Evolutionary conservation across 768 basidiomycete species (phyloP).

Genomic region (Suillus alpinus): DNA sequence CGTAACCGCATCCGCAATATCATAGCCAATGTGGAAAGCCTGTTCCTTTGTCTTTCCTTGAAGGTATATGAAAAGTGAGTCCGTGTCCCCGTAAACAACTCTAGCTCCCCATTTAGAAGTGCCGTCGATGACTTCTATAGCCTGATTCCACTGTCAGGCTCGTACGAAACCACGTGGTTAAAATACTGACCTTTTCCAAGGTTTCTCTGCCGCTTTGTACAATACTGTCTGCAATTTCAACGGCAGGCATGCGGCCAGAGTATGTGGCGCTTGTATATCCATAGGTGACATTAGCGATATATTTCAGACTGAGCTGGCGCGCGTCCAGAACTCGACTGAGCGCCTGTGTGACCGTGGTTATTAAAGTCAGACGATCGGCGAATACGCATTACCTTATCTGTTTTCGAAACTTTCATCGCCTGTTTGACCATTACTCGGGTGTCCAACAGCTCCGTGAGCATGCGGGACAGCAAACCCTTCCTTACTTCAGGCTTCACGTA

Average conservation of each 20-base stretch:
- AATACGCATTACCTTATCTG: conserved; percentile 62
- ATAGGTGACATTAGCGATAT: conserved; percentile 92
- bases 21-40: conserved; percentile 89
- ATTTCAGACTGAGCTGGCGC: conserved; percentile 90
- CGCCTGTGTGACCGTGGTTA: conserved; percentile 43
- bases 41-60: conserved; percentile 89
- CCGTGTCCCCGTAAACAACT: conserved; percentile 97
- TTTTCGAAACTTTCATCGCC: conserved; percentile 80
- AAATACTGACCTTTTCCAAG: conserved; percentile 71
- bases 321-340: conserved; percentile 80
- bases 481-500: conserved; percentile 86
- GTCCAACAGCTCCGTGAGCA: conserved; percentile 90
- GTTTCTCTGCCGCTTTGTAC: conserved; percentile 96
- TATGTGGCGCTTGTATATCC: conserved; percentile 94
- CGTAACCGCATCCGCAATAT: conserved; percentile 89
- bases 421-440: conserved; percentile 98
- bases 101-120: conserved; percentile 85
- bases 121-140: conserved; percentile 73
- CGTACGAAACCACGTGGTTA: neutral
- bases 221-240: conserved; percentile 97
- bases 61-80: conserved; percentile 91
- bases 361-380: neutral
- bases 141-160: conserved; percentile 43
- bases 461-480: conserved; percentile 81
- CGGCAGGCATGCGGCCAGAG: conserved; percentile 97